Base-by-base conservation (phyloP, 2,329 filamentous ascomycete genomes). In the Botrytis deweyae region DNA sequence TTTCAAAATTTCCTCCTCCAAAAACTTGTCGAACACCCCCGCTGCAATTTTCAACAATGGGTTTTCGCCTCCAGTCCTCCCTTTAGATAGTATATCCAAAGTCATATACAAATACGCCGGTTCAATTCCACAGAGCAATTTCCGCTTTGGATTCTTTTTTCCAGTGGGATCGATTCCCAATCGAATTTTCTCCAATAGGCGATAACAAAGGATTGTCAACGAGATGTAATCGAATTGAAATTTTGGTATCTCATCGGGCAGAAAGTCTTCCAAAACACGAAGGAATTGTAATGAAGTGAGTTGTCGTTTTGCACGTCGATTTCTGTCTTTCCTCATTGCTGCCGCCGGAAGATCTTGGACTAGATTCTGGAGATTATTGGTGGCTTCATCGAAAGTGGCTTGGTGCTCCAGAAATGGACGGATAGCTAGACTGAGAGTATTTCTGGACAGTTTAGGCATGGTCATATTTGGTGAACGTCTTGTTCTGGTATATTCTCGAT, bases 291-390 rank as follows among this genome's bases (percentile, higher is more conserved):
- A 25, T 0, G 46, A 52, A 52, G 46, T 52, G 14, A 52, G 46
- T 12, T 52, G 46, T 52, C 46, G 22, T 6, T 52, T 52, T 2
- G 4, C 46, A 25, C 10, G 10, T 5, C 46, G 46, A n/a, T 52
- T 10, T 22, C 3, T 49, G 1, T 25, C 9, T 0, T 25, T 49
- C 22, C 12, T 52, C 4, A 14, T n/a, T 5, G 0, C 10, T 52
- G 22, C 46, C 22, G 10, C 25, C 3, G 46, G 46, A 4, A 52
- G 46, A 2, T 0, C 3, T 25, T 52, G 46, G 10, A 52, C 46
- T 25, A 52, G 46, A 22, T 52, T 52, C 10, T 52, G 46, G 4
- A 52, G 22, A 25, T n/a, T 52, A 12, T 52, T 52, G 9, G 46
- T 52, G 22, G 46, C 9, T 52, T 52, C 22, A 22, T 52, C 25